Base-by-base conservation (phyloP, 306 rosid genomes). In the Heteromeles arbutifolia region DNA sequence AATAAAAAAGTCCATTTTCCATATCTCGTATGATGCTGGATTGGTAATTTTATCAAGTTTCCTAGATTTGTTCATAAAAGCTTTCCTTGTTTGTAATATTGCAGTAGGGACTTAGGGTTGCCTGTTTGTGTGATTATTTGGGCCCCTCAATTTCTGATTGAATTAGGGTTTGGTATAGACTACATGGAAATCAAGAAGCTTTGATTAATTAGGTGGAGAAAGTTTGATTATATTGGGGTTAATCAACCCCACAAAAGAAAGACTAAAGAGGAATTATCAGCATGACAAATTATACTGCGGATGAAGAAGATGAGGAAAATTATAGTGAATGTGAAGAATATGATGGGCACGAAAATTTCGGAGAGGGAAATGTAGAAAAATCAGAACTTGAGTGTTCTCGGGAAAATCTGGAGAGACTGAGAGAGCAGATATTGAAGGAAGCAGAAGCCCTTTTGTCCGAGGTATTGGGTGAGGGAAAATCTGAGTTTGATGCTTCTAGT, bases 231-330 rank as follows among this genome's bases (percentile, higher is more conserved):
- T 29, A 64, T 26, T 31, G 4, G 11, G 50, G 70, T 2, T 65
- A 11, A 65, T 9, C 26, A 37, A 65, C 45, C 26, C 12, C 69
- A 4, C 14, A 29, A 54, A 28, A 25, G 29, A 61, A 11, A 74
- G 22, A 62, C 29, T 62, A 4, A 25, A 11, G 28, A 9, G 61
- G 62, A 29, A 50, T 8, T 44, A 21, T 62, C 70, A 63, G 21
- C 78, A 45, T 74, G 70, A 45, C 32, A 50, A 74, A 45, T 74
- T 74, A 44, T 54, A 63, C 54, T 39, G 77, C 2, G 45, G 21
- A 14, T 3, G 26, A 58, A 28, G 68, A 73, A 25, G 41, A 73
- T 24, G 39, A 14, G 6, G 15, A 13, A 50, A 74, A 45, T 74
- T 62, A 44, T 2, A 50, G 54, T 43, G 77, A 13, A 45, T 7